Percentiles rank a stretch among this genome's conserved stretches.
phyloP scores from a whole-genome alignment of 2,329 filamentous ascomycete species.

The Ophiobolus disseminans region DNA sequence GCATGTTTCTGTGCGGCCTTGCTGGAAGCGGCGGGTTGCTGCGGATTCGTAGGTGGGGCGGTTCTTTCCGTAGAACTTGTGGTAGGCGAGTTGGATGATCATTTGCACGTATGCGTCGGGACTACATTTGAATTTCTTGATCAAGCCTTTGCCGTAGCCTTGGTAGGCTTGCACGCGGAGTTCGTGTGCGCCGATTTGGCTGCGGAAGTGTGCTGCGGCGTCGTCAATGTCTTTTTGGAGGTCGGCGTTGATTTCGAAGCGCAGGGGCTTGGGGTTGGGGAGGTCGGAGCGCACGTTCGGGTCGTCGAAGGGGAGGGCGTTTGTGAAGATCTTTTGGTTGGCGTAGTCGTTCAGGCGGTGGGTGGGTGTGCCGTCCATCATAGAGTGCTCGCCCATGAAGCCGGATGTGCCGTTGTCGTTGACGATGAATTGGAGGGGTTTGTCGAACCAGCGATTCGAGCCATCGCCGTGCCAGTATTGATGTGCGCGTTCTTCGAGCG shows the following conservation, averaged over 20 bases:
- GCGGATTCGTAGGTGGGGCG: constrained; percentile 97
- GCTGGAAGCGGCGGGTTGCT: constrained; percentile 92
- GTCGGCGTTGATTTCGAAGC: constrained; percentile 78
- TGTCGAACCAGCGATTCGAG: constrained; percentile 95
- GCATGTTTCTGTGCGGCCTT: constrained; percentile 95
- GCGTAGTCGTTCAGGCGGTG: constrained; percentile 96
- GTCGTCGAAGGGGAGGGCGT: constrained; percentile 89
- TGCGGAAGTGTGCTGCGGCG: constrained; percentile 78
- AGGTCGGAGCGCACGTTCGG: constrained; percentile 80
- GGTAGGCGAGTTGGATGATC: constrained; percentile 97
- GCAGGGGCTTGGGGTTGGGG: constrained; percentile 77
- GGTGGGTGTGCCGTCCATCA: constrained; percentile 99
- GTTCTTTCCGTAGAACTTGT: constrained; percentile 99
- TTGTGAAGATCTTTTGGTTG: constrained; percentile 89
- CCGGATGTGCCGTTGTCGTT: constrained; percentile 98
- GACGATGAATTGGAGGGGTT: constrained; percentile 96
- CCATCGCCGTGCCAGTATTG: constrained; percentile 99
- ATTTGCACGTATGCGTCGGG: constrained; percentile 98
- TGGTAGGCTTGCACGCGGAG: constrained; percentile 95
- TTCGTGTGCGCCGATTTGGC: constrained; percentile 86
- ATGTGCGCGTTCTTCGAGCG: constrained; percentile 91
- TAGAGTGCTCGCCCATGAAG: constrained; percentile 98
- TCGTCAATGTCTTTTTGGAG: constrained; percentile 79
- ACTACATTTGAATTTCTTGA: constrained; percentile 99
- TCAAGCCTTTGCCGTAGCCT: constrained; percentile 95